phyloP scores from a whole-genome alignment of 148 eudicot species.

The Limonium bicolor region DNA sequence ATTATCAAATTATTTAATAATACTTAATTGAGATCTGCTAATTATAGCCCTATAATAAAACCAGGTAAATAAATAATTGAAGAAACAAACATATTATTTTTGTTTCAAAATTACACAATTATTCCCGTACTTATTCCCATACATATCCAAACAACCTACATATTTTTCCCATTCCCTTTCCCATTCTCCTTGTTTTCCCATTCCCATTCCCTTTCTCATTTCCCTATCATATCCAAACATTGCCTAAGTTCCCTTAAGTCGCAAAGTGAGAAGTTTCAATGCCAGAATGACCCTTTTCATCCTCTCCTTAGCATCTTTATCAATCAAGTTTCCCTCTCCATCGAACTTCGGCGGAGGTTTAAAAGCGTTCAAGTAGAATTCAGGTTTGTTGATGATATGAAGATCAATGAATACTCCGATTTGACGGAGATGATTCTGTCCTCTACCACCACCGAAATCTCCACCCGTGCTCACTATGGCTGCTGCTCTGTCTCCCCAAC shows the following conservation, averaged over 20 bases:
- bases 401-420: slow-evolving; percentile 63
- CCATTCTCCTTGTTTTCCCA: too few relatives aligned
- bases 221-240: too few relatives aligned
- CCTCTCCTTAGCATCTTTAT: slow-evolving; percentile 25
- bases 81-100: too few relatives aligned
- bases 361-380: slow-evolving; percentile 39
- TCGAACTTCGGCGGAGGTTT: slow-evolving; percentile 50
- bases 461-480: slow-evolving; percentile 61
- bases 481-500: slow-evolving; percentile 66
- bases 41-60: too few relatives aligned
- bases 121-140: too few relatives aligned
- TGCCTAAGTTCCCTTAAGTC: slow-evolving; percentile 28
- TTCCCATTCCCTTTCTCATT: too few relatives aligned
- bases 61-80: too few relatives aligned
- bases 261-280: slow-evolving; percentile 34
- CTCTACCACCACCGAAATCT: slow-evolving; percentile 33
- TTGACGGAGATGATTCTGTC: slow-evolving; percentile 80
- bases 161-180: too few relatives aligned
- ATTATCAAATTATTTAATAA: too few relatives aligned
- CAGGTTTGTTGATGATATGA: slow-evolving; percentile 90
- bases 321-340: slow-evolving; percentile 55
- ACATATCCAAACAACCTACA: too few relatives aligned
- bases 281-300: slow-evolving; percentile 40
- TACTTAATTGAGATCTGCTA: too few relatives aligned
- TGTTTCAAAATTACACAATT: too few relatives aligned